These are phyloP conservation scores for Sarocladium oryzae DNA, from an alignment of 2,329 filamentous ascomycete species.

Conservation along the genomic window DNA sequence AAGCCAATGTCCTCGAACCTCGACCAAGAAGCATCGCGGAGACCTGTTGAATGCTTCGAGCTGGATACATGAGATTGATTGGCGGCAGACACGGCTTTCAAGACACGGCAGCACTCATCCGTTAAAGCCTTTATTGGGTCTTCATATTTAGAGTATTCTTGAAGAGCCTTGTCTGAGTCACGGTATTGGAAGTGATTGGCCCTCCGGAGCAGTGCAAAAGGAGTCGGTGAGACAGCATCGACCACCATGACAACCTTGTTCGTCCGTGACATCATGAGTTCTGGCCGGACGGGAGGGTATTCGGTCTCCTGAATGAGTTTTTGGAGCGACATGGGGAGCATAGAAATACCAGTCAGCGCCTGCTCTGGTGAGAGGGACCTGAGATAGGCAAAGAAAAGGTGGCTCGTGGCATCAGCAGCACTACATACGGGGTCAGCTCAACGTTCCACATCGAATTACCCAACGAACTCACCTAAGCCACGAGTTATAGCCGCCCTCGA, in stretches of 20 bases:
- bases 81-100: conserved; percentile 78
- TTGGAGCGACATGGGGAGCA: conserved; percentile 84
- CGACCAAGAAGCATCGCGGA: conserved; percentile 89
- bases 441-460: not conserved
- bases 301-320: conserved; percentile 87
- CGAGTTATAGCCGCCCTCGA: conserved; percentile 86
- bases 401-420: conserved; percentile 90
- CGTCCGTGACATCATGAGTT: conserved; percentile 70
- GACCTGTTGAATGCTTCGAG: conserved; percentile 62
- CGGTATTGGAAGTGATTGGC: conserved; percentile 95
- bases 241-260: conserved; percentile 96
- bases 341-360: conserved; percentile 70
- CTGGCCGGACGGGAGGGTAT: conserved; percentile 78
- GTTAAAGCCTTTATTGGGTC: conserved; percentile 84
- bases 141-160: conserved; percentile 80
- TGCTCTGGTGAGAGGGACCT: conserved; percentile 81
- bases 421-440: conserved; percentile 33
- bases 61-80: conserved; percentile 77
- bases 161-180: conserved; percentile 77
- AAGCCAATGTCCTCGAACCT: conserved; percentile 95
- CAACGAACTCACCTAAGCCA: conserved; percentile 63
- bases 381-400: conserved; percentile 96
- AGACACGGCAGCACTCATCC: conserved; percentile 86
- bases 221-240: conserved; percentile 87
- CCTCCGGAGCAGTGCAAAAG: conserved; percentile 81